These are phyloP conservation scores for Globisporangium abappressorium DNA, from an alignment of 352 stramenopile species.

Conservation along the genomic window DNA sequence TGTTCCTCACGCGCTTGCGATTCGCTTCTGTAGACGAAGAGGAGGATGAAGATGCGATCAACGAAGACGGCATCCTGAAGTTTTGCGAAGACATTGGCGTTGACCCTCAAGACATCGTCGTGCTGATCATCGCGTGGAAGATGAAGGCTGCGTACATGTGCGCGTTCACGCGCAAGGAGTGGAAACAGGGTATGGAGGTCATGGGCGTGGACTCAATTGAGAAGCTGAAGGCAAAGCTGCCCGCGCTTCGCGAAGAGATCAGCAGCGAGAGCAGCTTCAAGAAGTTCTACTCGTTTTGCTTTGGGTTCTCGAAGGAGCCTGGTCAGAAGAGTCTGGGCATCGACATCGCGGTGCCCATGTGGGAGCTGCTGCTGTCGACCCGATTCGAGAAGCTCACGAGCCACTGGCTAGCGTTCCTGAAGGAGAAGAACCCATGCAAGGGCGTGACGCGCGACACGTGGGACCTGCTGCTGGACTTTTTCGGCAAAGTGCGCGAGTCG, in stretches of 20 bases:
- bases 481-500: conserved; percentile 72
- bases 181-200: conserved; percentile 71
- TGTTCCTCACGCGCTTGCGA: background rate
- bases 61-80: conserved; percentile 74
- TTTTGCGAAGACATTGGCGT: conserved; percentile 79
- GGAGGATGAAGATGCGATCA: conserved; percentile 57
- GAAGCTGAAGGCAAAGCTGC: conserved; percentile 60
- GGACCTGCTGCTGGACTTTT: conserved; percentile 85
- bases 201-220: conserved; percentile 67
- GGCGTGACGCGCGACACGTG: conserved; percentile 86
- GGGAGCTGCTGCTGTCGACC: conserved; percentile 68
- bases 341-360: conserved; percentile 85
- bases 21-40: conserved; percentile 33
- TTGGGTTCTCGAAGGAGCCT: conserved; percentile 85
- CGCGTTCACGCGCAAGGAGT: conserved; percentile 82
- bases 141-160: conserved; percentile 87
- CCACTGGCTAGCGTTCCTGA: conserved; percentile 78
- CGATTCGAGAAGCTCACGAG: conserved; percentile 65
- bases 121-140: conserved; percentile 86
- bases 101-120: conserved; percentile 72
- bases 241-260: conserved; percentile 54
- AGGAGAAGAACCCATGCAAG: conserved; percentile 72
- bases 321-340: conserved; percentile 86
- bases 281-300: conserved; percentile 87
- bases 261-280: conserved; percentile 60